phyloP scores from a whole-genome alignment of 1,139 yeast species.

The Taphrina wiesneri region DNA sequence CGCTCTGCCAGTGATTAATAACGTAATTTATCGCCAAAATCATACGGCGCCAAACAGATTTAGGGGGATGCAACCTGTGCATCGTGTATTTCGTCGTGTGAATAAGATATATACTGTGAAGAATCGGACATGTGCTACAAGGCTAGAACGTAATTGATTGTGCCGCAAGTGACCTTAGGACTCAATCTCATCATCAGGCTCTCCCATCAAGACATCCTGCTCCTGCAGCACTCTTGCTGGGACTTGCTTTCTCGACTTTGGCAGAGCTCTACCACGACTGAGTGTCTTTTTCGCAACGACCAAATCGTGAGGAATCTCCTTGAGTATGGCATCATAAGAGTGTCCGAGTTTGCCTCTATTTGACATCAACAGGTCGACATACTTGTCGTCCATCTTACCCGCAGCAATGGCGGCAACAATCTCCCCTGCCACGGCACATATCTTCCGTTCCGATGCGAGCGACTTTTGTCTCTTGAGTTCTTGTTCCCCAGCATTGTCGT shows the following conservation, averaged over 20 bases:
- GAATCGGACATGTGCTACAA: background rate
- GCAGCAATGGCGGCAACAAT: slow-evolving; percentile 38
- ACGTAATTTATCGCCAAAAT: too few species aligned
- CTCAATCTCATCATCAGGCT: slow-evolving; percentile 14
- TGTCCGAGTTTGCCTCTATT: slow-evolving; percentile 34
- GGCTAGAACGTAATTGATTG: background rate
- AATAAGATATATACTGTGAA: background rate
- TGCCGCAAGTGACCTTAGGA: background rate
- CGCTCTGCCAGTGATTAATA: too few species aligned
- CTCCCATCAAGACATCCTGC: slow-evolving; percentile 1
- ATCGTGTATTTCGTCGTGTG: too few species aligned
- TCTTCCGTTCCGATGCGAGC: slow-evolving; percentile 29
- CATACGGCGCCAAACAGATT: too few species aligned
- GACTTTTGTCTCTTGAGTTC: background rate
- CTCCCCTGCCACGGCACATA: slow-evolving; percentile 39
- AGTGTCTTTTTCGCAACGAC: background rate
- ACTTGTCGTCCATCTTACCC: slow-evolving; percentile 34
- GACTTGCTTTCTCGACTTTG: background rate
- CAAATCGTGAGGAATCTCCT: slow-evolving; percentile 56
- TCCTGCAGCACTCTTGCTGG: background rate
- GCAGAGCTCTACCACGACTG: background rate
- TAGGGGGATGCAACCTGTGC: too few species aligned
- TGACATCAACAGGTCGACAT: slow-evolving; percentile 11
- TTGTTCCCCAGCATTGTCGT: slow-evolving; percentile 20
- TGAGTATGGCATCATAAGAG: slow-evolving; percentile 31